Percentiles rank a stretch among this genome's conserved stretches.
Evolutionary conservation across 371 early-diverging fungal species (phyloP).

Genomic region (Fennellomyces sp.): DNA sequence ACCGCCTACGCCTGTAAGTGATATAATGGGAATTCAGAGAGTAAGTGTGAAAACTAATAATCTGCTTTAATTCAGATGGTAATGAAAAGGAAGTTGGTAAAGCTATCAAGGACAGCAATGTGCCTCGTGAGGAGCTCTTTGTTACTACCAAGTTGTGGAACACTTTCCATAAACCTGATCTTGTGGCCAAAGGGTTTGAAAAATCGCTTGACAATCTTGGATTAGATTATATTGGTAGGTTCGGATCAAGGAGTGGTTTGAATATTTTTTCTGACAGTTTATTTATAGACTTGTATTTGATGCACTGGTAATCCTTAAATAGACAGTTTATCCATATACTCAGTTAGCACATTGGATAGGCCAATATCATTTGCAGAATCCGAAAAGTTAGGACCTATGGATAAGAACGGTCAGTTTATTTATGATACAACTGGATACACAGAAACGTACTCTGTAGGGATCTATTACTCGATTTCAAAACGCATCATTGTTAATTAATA

Average conservation of each 20-base stretch:
- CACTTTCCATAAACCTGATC: conserved; percentile 49
- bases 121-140: conserved; percentile 77
- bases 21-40: not conserved
- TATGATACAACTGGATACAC: conserved; percentile 21
- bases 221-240: conserved; percentile 62
- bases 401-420: conserved; percentile 25
- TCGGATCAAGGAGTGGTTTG: too few relatives aligned
- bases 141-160: conserved; percentile 75
- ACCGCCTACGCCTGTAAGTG: conserved; percentile 55
- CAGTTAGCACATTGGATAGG: too few relatives aligned
- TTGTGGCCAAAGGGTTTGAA: conserved; percentile 44
- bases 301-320: conserved; percentile 60
- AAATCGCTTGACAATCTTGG: conserved; percentile 54
- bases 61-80: conserved; percentile 28
- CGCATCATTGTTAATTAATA: too few relatives aligned
- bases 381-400: conserved; percentile 12
- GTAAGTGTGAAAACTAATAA: not conserved
- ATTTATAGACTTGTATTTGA: conserved; percentile 64
- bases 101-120: conserved; percentile 57
- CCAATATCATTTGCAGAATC: not conserved
- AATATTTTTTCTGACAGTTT: too few relatives aligned
- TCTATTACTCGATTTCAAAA: too few relatives aligned
- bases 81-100: conserved; percentile 81
- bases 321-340: too few relatives aligned
- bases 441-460: conserved; percentile 48